phyloP scores from a whole-genome alignment of 495 filamentous ascomycete genomes.

The Apodospora peruviana region DNA sequence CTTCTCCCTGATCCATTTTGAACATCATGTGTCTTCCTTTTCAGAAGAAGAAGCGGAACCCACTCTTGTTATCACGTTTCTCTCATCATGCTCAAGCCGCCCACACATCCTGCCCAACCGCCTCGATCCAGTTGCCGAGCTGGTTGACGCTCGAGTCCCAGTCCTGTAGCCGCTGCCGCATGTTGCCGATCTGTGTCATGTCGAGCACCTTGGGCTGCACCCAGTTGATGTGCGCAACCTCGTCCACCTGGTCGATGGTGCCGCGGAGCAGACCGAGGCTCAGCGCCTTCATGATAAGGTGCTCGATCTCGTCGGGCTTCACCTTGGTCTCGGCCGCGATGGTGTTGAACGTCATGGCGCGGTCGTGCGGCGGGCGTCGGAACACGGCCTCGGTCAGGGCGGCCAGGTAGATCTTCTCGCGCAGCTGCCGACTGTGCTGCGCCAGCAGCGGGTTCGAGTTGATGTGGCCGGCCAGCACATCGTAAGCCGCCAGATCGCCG shows the following conservation, averaged over 20 bases:
- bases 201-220: conserved; percentile 97
- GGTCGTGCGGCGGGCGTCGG: conserved; percentile 89
- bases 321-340: conserved; percentile 93
- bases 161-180: conserved; percentile 80
- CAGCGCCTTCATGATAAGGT: conserved; percentile 96
- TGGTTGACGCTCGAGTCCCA: conserved; percentile 96
- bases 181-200: conserved; percentile 90
- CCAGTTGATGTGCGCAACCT: conserved; percentile 94
- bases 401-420: conserved; percentile 95
- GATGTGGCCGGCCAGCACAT: conserved; percentile 72
- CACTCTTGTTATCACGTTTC: too few species aligned
- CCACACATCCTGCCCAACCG: conserved; percentile 84
- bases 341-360: conserved; percentile 81
- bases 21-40: too few species aligned
- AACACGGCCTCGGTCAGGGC: conserved; percentile 96
- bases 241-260: conserved; percentile 92
- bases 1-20: too few species aligned
- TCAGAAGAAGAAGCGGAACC: too few species aligned
- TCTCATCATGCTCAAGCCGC: conserved; percentile 55
- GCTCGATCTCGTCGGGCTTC: conserved; percentile 84
- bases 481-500: conserved; percentile 83
- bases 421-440: conserved; percentile 73
- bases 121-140: conserved; percentile 91
- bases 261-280: conserved; percentile 85
- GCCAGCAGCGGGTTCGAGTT: conserved; percentile 70